Base-by-base conservation (phyloP, 352 stramenopile species). In the Pythium dissimile region DNA sequence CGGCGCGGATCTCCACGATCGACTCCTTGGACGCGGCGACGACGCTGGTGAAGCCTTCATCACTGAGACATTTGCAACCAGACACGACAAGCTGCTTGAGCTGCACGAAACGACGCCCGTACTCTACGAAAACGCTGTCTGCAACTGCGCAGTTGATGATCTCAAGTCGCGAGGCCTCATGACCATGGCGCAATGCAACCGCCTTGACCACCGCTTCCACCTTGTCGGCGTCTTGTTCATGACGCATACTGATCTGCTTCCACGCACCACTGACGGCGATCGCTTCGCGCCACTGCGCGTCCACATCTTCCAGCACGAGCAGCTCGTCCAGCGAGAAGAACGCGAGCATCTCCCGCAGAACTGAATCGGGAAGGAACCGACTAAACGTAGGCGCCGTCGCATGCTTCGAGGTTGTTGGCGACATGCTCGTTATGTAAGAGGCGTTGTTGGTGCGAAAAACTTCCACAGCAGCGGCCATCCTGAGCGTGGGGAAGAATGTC, bases 241-340 rank as follows among this genome's bases (percentile, higher is more conserved):
- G 63, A 1, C 59, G 45, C 26, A 88, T 37, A 15, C 57, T 21
- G 23, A 84, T 58, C 11, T 38, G 43, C 12, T 47, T 42, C 78
- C 75, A 89, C 45, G 66, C 66, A 10, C 53, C 55, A 12, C 61
- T 55, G 10, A 54, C 47, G 18, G 38, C 54, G 39, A 88, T 54
- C 2, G 58, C 64, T 8, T 51, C 53, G 20, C 56, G 60, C 79
- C 79, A 89, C 9, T 46, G 28, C 7, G 35, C 35, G 39, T 74
- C 70, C 20, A 72, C 68, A 13, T 76, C 46, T 38, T 88, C 79
- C n/a, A 87, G 61, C 16, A 60, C 58, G 20, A 89, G 59, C 42
- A 86, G 41, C 32, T 86, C 77, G 13, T 77, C 64, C n/a, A 76
- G 41, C n/a, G 59, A 59, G 32, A 88, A 74, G 45, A 75, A 84